A percentile compares a stretch with the other conserved stretches of the same genome.
phyloP scores from a whole-genome alignment of 441 rosid species.

The Bocquillonia castaneifolia region DNA sequence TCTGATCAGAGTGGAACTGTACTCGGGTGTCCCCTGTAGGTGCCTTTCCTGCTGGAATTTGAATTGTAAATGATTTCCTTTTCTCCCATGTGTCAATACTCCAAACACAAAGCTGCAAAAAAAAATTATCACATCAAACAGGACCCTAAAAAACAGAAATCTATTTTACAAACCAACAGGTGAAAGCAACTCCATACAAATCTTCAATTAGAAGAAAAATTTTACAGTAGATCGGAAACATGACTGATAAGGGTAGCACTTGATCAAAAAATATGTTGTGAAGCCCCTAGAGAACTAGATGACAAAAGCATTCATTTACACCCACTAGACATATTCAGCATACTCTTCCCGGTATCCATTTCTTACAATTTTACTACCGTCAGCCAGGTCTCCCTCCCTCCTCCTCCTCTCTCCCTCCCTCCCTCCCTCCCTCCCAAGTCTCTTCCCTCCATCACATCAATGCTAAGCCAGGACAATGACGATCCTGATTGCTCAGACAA shows the following conservation, averaged over 20 bases:
- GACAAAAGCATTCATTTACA: too few species aligned
- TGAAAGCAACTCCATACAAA: neutral
- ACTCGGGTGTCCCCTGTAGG: conserved; percentile 70
- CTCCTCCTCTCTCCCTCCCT: too few species aligned
- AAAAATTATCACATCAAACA: neutral
- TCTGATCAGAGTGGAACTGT: conserved; percentile 81
- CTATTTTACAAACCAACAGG: neutral
- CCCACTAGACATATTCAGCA: too few species aligned
- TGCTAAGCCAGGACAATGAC: conserved; percentile 10
- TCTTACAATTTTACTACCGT: too few species aligned
- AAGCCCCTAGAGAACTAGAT: neutral
- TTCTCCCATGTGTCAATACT: conserved; percentile 95
- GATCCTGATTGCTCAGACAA: too few species aligned
- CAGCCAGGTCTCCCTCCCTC: too few species aligned
- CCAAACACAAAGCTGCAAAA: conserved; percentile 71
- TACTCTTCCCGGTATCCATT: too few species aligned
- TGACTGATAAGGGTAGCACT: neutral
- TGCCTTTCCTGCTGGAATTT: conserved; percentile 66
- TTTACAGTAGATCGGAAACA: neutral
- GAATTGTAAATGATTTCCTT: conserved; percentile 61
- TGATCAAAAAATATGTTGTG: too few species aligned
- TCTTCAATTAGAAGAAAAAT: neutral
- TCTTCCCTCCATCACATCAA: conserved; percentile 30
- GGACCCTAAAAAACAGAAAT: neutral
- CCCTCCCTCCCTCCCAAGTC: too few species aligned